Evolutionary conservation across 2,329 filamentous ascomycete genomes (phyloP), one percentile per base, ranked within the genome.

Genomic region (Taxawa tesnikishii): DNA sequence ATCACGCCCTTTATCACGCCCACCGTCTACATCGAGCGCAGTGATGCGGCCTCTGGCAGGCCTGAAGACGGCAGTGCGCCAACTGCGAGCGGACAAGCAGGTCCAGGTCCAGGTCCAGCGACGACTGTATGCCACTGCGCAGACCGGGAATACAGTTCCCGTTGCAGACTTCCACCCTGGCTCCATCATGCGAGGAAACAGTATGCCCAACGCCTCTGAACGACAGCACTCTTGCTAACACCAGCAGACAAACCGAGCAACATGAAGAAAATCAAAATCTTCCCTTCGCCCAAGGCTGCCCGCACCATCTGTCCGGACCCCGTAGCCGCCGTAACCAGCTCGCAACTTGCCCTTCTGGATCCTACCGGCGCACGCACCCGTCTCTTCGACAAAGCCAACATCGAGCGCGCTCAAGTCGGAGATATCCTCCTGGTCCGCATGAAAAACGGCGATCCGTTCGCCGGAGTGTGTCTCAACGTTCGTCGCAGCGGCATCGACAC

Each of bases 401-500:
- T 72, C 18, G 84, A 94, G 55, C 73, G 76, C 47, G 84, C 79
- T 34, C 79, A 80, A 48, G 73, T 81, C 2, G 90, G 90, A 49
- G 90, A 98, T 58, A 83, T 98, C 42, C 69, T 98, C 21, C 83
- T 92, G 47, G 83, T 94, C 29, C 83, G 83, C 26, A 79, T 83
- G 49, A 80, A 79, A 55, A 82, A 75, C 40, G 79, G 79, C 39
- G 88, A 96, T 56, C 83, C 88, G 5, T 94, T 94, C 54, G 74
- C 85, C 1, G 90, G 90, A 25, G 83, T 90, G 10, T 81, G 83
- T 49, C 67, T 98, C 52, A 81, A 80, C 51, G 87, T 98, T 54
- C 81, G 87, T 34, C 71, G 81, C 6, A 85, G 38, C 9, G 47
- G 85, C 38, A 73, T 90, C 38, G 88, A 96, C 61, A 93, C 84